phyloP scores from a whole-genome alignment of 768 basidiomycete species.

The Cubamyces lactineus region DNA sequence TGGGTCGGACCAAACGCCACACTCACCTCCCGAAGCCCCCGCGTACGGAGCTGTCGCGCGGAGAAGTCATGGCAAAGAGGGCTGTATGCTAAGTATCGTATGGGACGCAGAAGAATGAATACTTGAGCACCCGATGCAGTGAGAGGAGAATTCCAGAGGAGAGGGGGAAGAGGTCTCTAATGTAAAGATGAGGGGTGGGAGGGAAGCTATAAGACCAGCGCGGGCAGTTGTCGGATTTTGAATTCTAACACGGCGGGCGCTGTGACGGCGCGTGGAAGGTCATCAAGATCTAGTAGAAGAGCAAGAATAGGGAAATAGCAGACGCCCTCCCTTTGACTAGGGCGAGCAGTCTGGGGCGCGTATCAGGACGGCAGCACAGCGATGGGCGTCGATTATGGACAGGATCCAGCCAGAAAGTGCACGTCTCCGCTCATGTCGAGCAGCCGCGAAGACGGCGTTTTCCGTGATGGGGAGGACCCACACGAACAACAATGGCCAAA shows the following conservation, averaged over 20 bases:
- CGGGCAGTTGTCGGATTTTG: conserved; percentile 18
- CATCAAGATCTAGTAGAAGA: conserved; percentile 7
- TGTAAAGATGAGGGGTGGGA: conserved; percentile 1
- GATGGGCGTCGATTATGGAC: not conserved
- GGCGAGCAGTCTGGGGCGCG: not conserved
- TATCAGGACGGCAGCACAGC: conserved; percentile 1
- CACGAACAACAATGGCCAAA: conserved; percentile 17
- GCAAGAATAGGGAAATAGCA: not conserved
- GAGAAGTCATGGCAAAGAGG: conserved; percentile 5
- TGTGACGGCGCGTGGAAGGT: conserved; percentile 10
- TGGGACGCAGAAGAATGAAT: not conserved
- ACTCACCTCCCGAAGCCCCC: conserved; percentile 17
- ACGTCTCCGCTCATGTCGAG: not conserved
- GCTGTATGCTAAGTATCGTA: not conserved
- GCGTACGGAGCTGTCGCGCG: conserved; percentile 5
- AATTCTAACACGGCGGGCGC: conserved; percentile 12
- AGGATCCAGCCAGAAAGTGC: not conserved
- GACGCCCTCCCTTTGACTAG: not conserved
- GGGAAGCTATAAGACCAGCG: conserved; percentile 16
- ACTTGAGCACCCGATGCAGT: not conserved
- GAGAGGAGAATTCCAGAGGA: conserved; percentile 1
- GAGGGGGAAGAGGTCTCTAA: not conserved
- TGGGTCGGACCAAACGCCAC: conserved; percentile 11
- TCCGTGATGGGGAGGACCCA: conserved; percentile 14
- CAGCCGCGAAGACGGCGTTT: not conserved